A percentile compares a stretch with the other conserved stretches of the same genome.
Conservation (phyloP, 1,139 yeast species). For the Diutina siamensis region DNA sequence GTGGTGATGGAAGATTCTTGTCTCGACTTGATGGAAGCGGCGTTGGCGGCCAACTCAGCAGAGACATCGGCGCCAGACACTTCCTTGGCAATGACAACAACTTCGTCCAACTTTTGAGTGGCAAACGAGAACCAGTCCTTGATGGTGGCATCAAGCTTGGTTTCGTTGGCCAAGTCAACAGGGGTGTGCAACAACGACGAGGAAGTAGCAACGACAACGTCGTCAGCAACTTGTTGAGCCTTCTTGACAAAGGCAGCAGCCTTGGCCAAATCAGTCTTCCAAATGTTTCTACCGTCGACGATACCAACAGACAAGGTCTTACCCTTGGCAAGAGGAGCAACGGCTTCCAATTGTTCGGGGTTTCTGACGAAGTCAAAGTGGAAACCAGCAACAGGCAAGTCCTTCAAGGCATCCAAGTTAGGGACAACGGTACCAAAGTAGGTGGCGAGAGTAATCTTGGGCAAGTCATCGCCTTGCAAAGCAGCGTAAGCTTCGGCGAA, state of each 20-base stretch:
- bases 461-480: slow-evolving; percentile 53
- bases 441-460: slow-evolving; percentile 75
- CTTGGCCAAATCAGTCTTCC: slow-evolving; percentile 91
- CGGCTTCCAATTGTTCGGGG: slow-evolving; percentile 91
- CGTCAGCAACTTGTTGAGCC: slow-evolving; percentile 74
- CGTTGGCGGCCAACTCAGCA: slow-evolving; percentile 68
- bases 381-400: slow-evolving; percentile 87
- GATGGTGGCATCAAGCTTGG: slow-evolving; percentile 79
- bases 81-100: slow-evolving; percentile 82
- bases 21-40: slow-evolving; percentile 79
- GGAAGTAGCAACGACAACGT: slow-evolving; percentile 87
- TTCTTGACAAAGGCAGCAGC: slow-evolving; percentile 72
- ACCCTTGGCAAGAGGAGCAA: slow-evolving; percentile 43
- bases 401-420: slow-evolving; percentile 80
- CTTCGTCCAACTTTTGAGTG: slow-evolving; percentile 88
- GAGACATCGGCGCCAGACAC: slow-evolving; percentile 69
- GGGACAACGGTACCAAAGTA: slow-evolving; percentile 99
- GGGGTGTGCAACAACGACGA: slow-evolving; percentile 98
- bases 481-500: slow-evolving; percentile 77
- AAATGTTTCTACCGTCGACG: slow-evolving; percentile 97
- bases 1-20: slow-evolving; percentile 78
- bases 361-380: slow-evolving; percentile 95
- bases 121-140: slow-evolving; percentile 99
- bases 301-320: slow-evolving; percentile 93
- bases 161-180: slow-evolving; percentile 85